Evolutionary conservation across 306 rosid species (phyloP).

Genomic region (Abrus pulchellus): DNA sequence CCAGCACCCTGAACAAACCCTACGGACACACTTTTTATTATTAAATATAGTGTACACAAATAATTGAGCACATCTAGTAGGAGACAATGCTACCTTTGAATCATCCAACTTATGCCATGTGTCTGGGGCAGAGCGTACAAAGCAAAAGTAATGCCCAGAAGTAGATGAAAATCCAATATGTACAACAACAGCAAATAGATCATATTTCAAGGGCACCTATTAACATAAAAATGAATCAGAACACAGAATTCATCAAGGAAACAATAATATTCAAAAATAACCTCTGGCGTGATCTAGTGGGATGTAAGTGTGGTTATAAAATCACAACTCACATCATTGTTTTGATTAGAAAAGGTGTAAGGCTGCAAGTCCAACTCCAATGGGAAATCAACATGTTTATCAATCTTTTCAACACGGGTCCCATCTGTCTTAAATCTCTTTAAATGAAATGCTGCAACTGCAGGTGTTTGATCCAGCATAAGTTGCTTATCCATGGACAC

Average conservation of each 20-base stretch:
- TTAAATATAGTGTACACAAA: background rate
- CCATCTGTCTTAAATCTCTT: slow-evolving; percentile 87
- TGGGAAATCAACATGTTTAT: slow-evolving; percentile 79
- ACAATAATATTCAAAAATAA: background rate
- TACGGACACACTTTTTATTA: background rate
- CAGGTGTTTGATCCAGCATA: slow-evolving; percentile 72
- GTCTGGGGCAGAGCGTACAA: slow-evolving; percentile 79
- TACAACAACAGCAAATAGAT: slow-evolving; percentile 85
- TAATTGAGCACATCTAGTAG: background rate
- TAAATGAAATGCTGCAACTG: slow-evolving; percentile 80
- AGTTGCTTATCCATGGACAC: slow-evolving; percentile 83
- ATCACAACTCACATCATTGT: slow-evolving; percentile 61
- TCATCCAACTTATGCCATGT: slow-evolving; percentile 89
- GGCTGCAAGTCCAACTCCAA: slow-evolving; percentile 83
- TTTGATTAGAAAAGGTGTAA: slow-evolving; percentile 54
- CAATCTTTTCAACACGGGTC: slow-evolving; percentile 70
- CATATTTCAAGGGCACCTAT: slow-evolving; percentile 75
- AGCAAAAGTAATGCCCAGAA: slow-evolving; percentile 89
- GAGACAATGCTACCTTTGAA: slow-evolving; percentile 63
- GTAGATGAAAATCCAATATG: slow-evolving; percentile 75
- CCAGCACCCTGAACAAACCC: slow-evolving; percentile 11
- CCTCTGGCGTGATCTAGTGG: background rate
- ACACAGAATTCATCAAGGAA: slow-evolving; percentile 20
- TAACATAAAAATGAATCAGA: slow-evolving; percentile 39
- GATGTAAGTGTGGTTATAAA: slow-evolving; percentile 2